phyloP scores from a whole-genome alignment of 1,284 basidiomycete species.

The Volvariella volvacea region DNA sequence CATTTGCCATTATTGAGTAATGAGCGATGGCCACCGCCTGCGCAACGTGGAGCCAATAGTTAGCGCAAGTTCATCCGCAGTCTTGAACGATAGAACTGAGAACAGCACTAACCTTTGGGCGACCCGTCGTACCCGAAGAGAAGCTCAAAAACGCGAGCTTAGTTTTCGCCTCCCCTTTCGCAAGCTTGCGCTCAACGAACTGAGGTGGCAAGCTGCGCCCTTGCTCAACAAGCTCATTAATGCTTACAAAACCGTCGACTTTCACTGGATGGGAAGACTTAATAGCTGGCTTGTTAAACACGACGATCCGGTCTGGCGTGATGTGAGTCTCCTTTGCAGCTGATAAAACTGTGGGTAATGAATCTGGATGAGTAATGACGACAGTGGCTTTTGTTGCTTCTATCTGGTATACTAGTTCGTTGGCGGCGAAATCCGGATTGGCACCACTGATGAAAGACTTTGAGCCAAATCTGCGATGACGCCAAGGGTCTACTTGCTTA shows the following conservation, averaged over 20 bases:
- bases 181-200: constrained; percentile 38
- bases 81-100: not conserved
- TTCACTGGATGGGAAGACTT: not conserved
- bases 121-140: constrained; percentile 57
- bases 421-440: constrained; percentile 54
- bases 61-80: not conserved
- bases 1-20: constrained; percentile 50
- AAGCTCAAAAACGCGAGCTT: constrained; percentile 73
- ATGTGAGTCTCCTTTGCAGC: constrained; percentile 47
- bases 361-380: constrained; percentile 44
- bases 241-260: constrained; percentile 9
- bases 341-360: constrained; percentile 33
- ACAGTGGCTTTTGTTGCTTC: constrained; percentile 37
- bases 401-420: constrained; percentile 52
- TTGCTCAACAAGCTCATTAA: constrained; percentile 21
- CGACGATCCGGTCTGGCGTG: constrained; percentile 38
- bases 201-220: constrained; percentile 19
- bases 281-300: constrained; percentile 22
- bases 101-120: constrained; percentile 25
- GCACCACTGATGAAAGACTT: constrained; percentile 16
- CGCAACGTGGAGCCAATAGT: not conserved
- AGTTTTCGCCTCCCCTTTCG: constrained; percentile 57
- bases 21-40: constrained; percentile 65
- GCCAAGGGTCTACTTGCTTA: not conserved
- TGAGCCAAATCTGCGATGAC: no score